phyloP scores from a whole-genome alignment of 768 basidiomycete species.

The Rhodosporidiobolus odoratus region DNA sequence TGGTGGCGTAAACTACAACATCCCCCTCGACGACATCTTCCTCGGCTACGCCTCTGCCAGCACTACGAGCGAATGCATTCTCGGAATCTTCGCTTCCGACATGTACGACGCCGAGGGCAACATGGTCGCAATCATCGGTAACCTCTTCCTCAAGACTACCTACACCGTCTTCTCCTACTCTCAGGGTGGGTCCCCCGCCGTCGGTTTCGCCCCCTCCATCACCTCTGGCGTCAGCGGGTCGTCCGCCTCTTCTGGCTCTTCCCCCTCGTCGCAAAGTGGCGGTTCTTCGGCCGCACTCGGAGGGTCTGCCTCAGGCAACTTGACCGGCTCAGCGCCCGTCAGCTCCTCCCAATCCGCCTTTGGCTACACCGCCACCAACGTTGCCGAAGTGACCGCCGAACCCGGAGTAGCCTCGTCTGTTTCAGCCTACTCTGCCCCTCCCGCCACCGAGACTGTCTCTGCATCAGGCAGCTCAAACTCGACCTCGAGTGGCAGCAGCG shows the following conservation, averaged over 20 bases:
- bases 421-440: slow-evolving; percentile 11
- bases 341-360: background rate
- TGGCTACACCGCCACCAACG: slow-evolving; percentile 18
- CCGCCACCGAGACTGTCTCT: background rate
- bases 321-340: background rate
- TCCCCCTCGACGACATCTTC: slow-evolving; percentile 34
- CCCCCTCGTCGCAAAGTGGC: background rate
- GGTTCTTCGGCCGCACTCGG: background rate
- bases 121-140: slow-evolving; percentile 25
- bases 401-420: slow-evolving; percentile 11
- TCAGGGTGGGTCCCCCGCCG: slow-evolving; percentile 34
- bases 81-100: slow-evolving; percentile 33
- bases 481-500: background rate
- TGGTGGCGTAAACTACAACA: slow-evolving; percentile 20
- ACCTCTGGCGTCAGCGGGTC: slow-evolving; percentile 24
- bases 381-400: slow-evolving; percentile 21
- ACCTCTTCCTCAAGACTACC: slow-evolving; percentile 30
- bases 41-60: slow-evolving; percentile 28
- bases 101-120: slow-evolving; percentile 30
- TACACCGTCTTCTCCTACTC: slow-evolving; percentile 38
- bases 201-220: slow-evolving; percentile 32
- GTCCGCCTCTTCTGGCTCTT: background rate
- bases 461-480: background rate
- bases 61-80: slow-evolving; percentile 24
- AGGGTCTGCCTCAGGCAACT: background rate